These are phyloP conservation scores for Neobulgaria alba DNA, from an alignment of 2,329 filamentous ascomycete species.

Conservation along the genomic window DNA sequence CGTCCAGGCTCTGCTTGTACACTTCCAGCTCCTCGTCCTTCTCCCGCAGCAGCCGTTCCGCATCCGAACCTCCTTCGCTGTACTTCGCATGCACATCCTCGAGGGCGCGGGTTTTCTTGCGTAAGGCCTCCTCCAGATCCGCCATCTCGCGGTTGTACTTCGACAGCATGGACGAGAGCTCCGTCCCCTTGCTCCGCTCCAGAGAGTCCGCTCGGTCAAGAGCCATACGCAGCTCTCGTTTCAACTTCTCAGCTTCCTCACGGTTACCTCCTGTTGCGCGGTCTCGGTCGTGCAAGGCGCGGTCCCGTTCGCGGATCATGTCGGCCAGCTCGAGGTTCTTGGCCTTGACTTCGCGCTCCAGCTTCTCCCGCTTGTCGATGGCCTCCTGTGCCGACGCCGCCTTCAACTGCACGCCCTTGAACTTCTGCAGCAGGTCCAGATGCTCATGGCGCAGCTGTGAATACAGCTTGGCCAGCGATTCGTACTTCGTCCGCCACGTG, in stretches of 20 bases:
- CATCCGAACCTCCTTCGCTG: constrained; percentile 73
- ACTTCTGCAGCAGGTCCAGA: constrained; percentile 88
- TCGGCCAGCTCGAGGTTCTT: constrained; percentile 98
- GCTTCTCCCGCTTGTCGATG: constrained; percentile 86
- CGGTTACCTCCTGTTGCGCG: constrained; percentile 76
- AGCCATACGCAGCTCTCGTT: constrained; percentile 86
- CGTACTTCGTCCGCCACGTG: constrained; percentile 95
- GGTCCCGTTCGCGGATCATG: constrained; percentile 95
- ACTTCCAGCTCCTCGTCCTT: constrained; percentile 98
- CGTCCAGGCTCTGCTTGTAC: constrained; percentile 96
- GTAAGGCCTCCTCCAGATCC: constrained; percentile 85
- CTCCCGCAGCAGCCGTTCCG: constrained; percentile 77
- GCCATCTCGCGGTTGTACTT: constrained; percentile 97
- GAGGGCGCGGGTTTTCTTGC: constrained; percentile 78
- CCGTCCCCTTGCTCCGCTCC: constrained; percentile 87
- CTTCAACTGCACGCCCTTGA: constrained; percentile 93
- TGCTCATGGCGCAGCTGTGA: constrained; percentile 94
- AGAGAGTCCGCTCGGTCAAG: constrained; percentile 85
- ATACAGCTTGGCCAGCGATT: constrained; percentile 92
- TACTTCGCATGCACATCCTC: constrained; percentile 75
- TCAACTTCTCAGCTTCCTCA: constrained; percentile 90
- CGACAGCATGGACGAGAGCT: constrained; percentile 86
- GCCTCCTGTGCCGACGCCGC: constrained; percentile 95
- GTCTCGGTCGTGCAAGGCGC: constrained; percentile 89
- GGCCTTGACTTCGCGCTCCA: constrained; percentile 96